phyloP scores from a whole-genome alignment of 2,329 filamentous ascomycete species.

The Aureobasidium mangrovei region DNA sequence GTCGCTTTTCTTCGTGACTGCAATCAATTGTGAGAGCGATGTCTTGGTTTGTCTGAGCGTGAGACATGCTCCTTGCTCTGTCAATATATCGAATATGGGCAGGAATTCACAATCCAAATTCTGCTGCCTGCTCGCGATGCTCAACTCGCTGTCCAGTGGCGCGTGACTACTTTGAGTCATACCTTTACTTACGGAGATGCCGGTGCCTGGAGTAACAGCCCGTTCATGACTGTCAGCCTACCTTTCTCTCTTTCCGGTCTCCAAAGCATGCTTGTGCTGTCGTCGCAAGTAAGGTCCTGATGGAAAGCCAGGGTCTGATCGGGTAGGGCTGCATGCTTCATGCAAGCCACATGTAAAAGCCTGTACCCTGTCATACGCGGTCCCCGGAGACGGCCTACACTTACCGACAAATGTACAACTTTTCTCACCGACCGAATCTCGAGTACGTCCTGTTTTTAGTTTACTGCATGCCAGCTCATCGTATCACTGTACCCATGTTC shows the following conservation, averaged over 20 bases:
- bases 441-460: not conserved
- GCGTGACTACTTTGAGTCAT: not conserved
- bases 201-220: not conserved
- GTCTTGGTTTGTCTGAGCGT: not conserved
- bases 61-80: not conserved
- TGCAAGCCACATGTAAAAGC: slow-evolving; percentile 1
- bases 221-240: not conserved
- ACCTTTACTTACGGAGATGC: no score
- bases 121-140: not conserved
- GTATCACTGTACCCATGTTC: not conserved
- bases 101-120: not conserved
- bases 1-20: not conserved
- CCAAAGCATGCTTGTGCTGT: not conserved
- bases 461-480: slow-evolving; percentile 4
- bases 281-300: not conserved
- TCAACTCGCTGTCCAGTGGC: not conserved
- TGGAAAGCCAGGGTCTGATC: not conserved
- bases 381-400: slow-evolving; percentile 2
- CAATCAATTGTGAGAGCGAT: not conserved
- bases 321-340: slow-evolving; percentile 8
- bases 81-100: not conserved
- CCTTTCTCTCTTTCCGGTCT: not conserved
- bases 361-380: not conserved
- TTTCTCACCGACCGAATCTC: not conserved
- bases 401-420: not conserved